These are phyloP conservation scores for Phytophthora colocasiae DNA, from an alignment of 352 stramenopile species.

Conservation along the genomic window DNA sequence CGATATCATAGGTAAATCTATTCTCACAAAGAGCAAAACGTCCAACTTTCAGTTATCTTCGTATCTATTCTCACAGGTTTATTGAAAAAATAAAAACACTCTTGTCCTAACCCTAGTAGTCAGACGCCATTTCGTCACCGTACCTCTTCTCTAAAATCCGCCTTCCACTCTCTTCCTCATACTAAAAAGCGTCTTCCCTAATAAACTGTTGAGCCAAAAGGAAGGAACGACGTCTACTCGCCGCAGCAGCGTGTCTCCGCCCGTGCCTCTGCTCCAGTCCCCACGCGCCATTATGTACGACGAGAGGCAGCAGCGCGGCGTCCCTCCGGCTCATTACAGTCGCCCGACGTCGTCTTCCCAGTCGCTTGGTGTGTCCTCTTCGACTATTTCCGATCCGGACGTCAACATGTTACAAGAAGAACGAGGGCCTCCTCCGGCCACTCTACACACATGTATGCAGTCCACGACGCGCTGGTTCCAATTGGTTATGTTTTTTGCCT, in stretches of 20 bases:
- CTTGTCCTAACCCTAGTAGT: conserved; percentile 11
- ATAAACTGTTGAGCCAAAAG: too few species aligned
- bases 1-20: background rate
- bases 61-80: too few species aligned
- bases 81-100: background rate
- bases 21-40: background rate
- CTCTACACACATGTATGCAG: conserved; percentile 68
- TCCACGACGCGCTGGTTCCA: conserved; percentile 88
- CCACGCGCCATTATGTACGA: conserved; percentile 35
- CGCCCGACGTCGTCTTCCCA: conserved; percentile 45
- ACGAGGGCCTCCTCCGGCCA: conserved; percentile 19
- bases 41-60: too few species aligned
- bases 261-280: conserved; percentile 36
- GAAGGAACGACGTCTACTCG: conserved; percentile 22
- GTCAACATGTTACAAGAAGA: conserved; percentile 53
- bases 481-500: conserved; percentile 84
- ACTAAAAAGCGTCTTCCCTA: too few species aligned
- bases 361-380: conserved; percentile 45
- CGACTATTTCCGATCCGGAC: conserved; percentile 50
- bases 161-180: conserved; percentile 2
- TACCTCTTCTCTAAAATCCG: conserved; percentile 6
- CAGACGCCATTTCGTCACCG: conserved; percentile 7
- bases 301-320: conserved; percentile 1
- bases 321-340: background rate
- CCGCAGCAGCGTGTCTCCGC: conserved; percentile 16